Percentiles rank a stretch among this genome's conserved stretches.
Conservation (phyloP, 805 yeast genomes). For the Lipomyces lipofer region DNA sequence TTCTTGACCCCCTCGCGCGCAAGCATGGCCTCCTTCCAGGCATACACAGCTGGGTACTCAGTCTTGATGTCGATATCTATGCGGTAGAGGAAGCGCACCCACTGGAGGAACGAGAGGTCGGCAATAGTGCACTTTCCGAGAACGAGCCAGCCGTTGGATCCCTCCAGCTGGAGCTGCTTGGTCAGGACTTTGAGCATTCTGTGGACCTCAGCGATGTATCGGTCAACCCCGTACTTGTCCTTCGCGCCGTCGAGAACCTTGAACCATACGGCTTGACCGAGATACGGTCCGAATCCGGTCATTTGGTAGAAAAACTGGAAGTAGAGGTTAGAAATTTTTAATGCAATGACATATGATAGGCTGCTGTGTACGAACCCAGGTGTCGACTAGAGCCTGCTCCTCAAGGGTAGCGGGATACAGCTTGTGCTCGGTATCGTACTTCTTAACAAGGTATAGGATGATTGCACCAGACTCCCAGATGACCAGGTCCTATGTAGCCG, state of each 20-base stretch:
- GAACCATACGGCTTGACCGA: conserved; percentile 88
- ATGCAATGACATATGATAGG: neutral
- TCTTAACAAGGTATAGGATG: conserved; percentile 70
- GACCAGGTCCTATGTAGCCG: conserved; percentile 37
- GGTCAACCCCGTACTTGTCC: conserved; percentile 77
- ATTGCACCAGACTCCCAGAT: conserved; percentile 93
- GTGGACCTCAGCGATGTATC: conserved; percentile 83
- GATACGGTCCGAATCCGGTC: conserved; percentile 31
- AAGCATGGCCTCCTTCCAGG: conserved; percentile 92
- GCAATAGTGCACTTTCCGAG: conserved; percentile 77
- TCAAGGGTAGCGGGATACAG: conserved; percentile 29
- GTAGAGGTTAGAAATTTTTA: neutral
- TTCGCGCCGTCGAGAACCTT: conserved; percentile 77
- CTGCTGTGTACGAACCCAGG: conserved; percentile 27
- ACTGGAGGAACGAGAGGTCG: conserved; percentile 84
- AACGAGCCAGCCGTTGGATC: conserved; percentile 86
- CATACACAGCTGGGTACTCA: conserved; percentile 81
- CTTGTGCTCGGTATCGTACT: conserved; percentile 48
- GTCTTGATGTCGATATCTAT: conserved; percentile 78
- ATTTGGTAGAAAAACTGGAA: conserved; percentile 29
- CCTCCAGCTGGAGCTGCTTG: conserved; percentile 80
- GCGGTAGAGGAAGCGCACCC: conserved; percentile 88
- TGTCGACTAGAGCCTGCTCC: conserved; percentile 32
- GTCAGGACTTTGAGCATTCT: conserved; percentile 87
- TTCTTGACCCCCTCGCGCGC: conserved; percentile 74